Evolutionary conservation across 2,329 filamentous ascomycete species (phyloP).

Genomic region (Cephalotrichum gorgonifer): DNA sequence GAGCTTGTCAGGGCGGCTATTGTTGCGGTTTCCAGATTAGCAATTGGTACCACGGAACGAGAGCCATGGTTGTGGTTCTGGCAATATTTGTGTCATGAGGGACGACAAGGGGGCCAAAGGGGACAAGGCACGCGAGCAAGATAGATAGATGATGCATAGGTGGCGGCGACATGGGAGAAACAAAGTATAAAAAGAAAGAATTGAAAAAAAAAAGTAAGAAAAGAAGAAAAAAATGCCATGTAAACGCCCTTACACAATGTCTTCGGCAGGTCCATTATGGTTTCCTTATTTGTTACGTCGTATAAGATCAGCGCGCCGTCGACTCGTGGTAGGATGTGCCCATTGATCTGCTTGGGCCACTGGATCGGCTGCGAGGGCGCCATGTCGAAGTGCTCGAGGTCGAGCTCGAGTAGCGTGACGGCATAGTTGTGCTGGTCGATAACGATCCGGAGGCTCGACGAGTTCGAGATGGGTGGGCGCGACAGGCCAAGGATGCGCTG

Average conservation of each 20-base stretch:
- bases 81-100: too few relatives aligned
- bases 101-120: background rate
- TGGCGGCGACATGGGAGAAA: too few relatives aligned
- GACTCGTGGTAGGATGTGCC: slow-evolving; percentile 61
- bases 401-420: slow-evolving; percentile 55
- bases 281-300: slow-evolving; percentile 72
- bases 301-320: slow-evolving; percentile 82
- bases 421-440: slow-evolving; percentile 48
- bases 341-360: slow-evolving; percentile 60
- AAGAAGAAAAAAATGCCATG: slow-evolving; percentile 2
- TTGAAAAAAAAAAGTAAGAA: background rate
- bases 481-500: slow-evolving; percentile 49
- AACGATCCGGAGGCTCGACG: slow-evolving; percentile 45
- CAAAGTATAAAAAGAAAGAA: background rate
- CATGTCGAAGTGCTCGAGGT: slow-evolving; percentile 55
- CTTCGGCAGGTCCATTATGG: slow-evolving; percentile 62
- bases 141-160: too few relatives aligned
- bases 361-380: slow-evolving; percentile 47
- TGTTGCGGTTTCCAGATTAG: background rate
- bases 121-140: background rate
- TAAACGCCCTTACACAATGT: slow-evolving; percentile 58
- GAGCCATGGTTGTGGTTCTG: background rate
- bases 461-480: slow-evolving; percentile 39
- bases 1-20: slow-evolving; percentile 65
- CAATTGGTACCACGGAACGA: too few relatives aligned